Percentiles rank a stretch among this genome's conserved stretches.
Conservation (phyloP, 2,329 filamentous ascomycete species). For the Venturia asperata region DNA sequence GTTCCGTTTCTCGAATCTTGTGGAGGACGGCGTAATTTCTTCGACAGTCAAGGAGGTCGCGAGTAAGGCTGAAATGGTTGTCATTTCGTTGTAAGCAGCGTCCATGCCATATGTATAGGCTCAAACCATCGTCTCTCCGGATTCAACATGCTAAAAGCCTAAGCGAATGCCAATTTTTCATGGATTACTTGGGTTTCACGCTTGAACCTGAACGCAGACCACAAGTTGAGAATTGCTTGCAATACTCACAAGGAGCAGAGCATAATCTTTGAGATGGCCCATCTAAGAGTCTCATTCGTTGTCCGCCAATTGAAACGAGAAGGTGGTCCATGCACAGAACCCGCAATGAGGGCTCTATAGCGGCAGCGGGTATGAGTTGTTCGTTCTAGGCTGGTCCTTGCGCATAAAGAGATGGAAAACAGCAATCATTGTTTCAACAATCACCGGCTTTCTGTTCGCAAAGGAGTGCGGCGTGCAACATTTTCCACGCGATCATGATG, state of each 20-base stretch:
- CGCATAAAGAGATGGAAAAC: neutral
- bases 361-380: neutral
- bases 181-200: neutral
- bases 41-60: neutral
- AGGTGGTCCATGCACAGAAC: neutral
- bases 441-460: neutral
- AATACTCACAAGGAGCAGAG: neutral
- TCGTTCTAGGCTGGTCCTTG: neutral
- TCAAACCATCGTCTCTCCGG: neutral
- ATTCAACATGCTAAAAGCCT: neutral
- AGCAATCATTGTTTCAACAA: neutral
- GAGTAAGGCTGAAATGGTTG: neutral
- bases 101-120: neutral
- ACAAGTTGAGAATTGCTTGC: neutral
- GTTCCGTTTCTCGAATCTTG: neutral
- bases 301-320: neutral
- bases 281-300: neutral
- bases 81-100: neutral
- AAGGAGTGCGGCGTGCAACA: neutral
- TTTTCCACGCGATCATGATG: neutral
- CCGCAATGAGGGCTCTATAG: slow-evolving; percentile 1
- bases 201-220: neutral
- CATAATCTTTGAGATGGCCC: neutral
- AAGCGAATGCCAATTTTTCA: neutral
- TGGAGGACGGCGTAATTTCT: neutral